A percentile compares a stretch with the other conserved stretches of the same genome.
phyloP scores from a whole-genome alignment of 164 flowering plant species.

The Tetrastigma voinierianum region DNA sequence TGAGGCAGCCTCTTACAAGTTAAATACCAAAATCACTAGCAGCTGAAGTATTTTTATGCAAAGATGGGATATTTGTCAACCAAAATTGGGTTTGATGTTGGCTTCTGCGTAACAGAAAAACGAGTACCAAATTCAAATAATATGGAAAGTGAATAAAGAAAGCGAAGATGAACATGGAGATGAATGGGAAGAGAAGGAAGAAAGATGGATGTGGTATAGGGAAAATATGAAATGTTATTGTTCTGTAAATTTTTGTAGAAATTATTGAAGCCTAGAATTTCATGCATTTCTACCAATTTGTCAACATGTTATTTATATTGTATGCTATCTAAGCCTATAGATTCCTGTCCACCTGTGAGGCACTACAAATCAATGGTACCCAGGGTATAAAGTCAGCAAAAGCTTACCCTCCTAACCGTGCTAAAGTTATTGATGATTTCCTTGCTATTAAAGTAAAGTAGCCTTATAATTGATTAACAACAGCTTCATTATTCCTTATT shows the following conservation, averaged over 20 bases:
- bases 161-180: too few relatives aligned
- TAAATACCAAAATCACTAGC: constrained; percentile 1
- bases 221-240: too few relatives aligned
- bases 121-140: too few relatives aligned
- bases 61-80: not conserved
- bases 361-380: constrained; percentile 12
- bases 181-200: too few relatives aligned
- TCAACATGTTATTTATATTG: not conserved
- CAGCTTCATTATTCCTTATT: constrained; percentile 11
- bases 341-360: constrained; percentile 21
- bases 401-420: constrained; percentile 1
- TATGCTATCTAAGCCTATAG: not conserved
- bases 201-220: too few relatives aligned
- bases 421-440: constrained; percentile 10
- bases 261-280: too few relatives aligned
- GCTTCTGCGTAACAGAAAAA: too few relatives aligned
- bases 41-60: not conserved
- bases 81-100: not conserved
- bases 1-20: constrained; percentile 11
- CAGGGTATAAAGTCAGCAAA: constrained; percentile 6
- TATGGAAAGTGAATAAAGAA: too few relatives aligned
- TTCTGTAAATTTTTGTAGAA: too few relatives aligned
- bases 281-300: too few relatives aligned
- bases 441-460: constrained; percentile 24
- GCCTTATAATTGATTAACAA: constrained; percentile 14